These are phyloP conservation scores for Moringa oleifera DNA, from an alignment of 345 rosid genomes.

Conservation along the genomic window DNA sequence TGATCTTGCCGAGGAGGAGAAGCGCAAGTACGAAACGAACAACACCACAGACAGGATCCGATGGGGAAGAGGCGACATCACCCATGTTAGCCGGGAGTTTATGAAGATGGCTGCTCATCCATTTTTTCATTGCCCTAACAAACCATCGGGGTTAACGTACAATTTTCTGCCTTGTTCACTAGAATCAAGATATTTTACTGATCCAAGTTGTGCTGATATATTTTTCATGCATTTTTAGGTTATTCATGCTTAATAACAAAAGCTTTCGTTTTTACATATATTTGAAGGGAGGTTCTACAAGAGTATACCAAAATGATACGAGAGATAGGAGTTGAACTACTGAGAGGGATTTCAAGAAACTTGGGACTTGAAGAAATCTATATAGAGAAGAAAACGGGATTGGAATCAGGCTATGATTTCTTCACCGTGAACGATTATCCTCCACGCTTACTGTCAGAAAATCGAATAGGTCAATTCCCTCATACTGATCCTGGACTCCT, in stretches of 20 bases:
- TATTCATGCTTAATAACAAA: too few relatives aligned
- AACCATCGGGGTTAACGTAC: slow-evolving; percentile 20
- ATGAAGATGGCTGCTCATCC: slow-evolving; percentile 26
- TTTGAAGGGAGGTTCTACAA: too few relatives aligned
- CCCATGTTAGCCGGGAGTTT: slow-evolving; percentile 22
- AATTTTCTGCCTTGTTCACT: too few relatives aligned
- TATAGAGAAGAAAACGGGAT: too few relatives aligned
- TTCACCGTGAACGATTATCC: slow-evolving; percentile 27
- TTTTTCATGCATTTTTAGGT: too few relatives aligned
- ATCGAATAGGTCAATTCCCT: slow-evolving; percentile 16
- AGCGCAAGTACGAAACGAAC: slow-evolving; percentile 16
- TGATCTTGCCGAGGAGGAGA: slow-evolving; percentile 9
- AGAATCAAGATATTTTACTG: too few relatives aligned
- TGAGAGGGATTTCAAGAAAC: too few relatives aligned
- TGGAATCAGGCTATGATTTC: slow-evolving; percentile 24
- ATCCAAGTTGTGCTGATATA: too few relatives aligned
- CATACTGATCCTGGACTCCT: slow-evolving; percentile 32
- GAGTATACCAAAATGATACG: too few relatives aligned
- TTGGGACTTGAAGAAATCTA: too few relatives aligned
- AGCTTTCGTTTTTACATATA: too few relatives aligned
- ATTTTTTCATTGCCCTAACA: slow-evolving; percentile 18
- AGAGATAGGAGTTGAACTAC: too few relatives aligned
- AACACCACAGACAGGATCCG: slow-evolving; percentile 17
- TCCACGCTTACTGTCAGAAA: slow-evolving; percentile 15
- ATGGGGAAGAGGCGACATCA: slow-evolving; percentile 17